Base-by-base conservation (phyloP, 1,284 basidiomycete genomes). In the Chondrostereum purpureum region DNA sequence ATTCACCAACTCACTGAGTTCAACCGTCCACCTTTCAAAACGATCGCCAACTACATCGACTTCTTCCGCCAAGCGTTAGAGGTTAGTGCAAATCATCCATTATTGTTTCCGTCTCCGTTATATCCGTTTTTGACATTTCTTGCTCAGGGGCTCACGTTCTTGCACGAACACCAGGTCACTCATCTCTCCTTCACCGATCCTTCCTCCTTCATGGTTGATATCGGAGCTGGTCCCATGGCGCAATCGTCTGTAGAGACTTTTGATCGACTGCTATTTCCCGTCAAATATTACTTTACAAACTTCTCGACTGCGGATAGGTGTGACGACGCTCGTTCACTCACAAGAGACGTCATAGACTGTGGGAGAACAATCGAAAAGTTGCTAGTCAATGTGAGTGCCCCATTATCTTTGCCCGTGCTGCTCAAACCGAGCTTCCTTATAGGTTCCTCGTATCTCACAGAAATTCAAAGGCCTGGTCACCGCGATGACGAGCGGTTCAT, bases 1-100 rank as follows among this genome's bases (percentile, higher is more conserved):
- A 58, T 75, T 55, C 68, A 71, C 46, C 65, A 64, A 18, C 63
- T 75, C 14, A 60, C 59, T n/a, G 62, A 66, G 49, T 70, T 64
- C 50, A 61, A 72, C 50, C 48, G 67, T 6, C 70, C 70, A 4
- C 71, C 69, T 2, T 61, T 75, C 39, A 50, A 62, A 35, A 72
- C 57, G 4, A 66, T 72, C 13, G 61, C 65, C 3, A 68, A 75
- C 46, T 73, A 70, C 50, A 59, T 75, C 20, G 75, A 76, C 50
- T 72, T 75, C 48, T 68, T 73, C 51, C 57, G 69, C 19, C 74
- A 76, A 54, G 52, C 69, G 3, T 60, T 77, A 8, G 74, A 77
- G 63, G 73, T 72, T 13, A 12, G 10, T 41, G 4, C 40, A 23
- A 44, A 44, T n/a, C 11, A 21, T 17, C 19, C 20, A 2, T 37